phyloP scores from a whole-genome alignment of 352 stramenopile species.

The Phytopythium kandeliae region DNA sequence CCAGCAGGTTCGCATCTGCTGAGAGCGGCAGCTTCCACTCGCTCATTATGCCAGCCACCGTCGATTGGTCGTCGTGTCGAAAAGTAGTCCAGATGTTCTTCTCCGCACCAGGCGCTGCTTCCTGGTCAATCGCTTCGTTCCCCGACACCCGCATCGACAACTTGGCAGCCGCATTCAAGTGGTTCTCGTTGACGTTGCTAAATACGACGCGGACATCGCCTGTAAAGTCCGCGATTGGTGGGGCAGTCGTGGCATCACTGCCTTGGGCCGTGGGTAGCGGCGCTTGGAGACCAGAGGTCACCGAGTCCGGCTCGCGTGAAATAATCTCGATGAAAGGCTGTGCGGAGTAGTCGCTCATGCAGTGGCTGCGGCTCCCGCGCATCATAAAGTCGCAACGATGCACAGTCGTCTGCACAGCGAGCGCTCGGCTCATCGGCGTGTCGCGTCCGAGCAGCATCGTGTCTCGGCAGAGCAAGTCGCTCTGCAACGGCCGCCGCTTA shows the following conservation, averaged over 20 bases:
- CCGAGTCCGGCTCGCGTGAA: background rate
- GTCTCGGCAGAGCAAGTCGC: slow-evolving; percentile 59
- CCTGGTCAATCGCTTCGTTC: slow-evolving; percentile 15
- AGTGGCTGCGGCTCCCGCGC: slow-evolving; percentile 57
- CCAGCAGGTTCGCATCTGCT: slow-evolving; percentile 32
- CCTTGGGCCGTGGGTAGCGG: background rate
- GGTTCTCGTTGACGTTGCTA: slow-evolving; percentile 19
- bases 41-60: slow-evolving; percentile 36
- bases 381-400: slow-evolving; percentile 84
- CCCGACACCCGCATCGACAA: slow-evolving; percentile 31
- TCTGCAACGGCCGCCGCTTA: slow-evolving; percentile 13
- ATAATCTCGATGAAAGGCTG: slow-evolving; percentile 43
- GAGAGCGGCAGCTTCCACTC: slow-evolving; percentile 33
- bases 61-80: slow-evolving; percentile 49
- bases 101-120: slow-evolving; percentile 8
- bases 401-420: slow-evolving; percentile 42
- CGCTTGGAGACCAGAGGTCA: background rate
- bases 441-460: slow-evolving; percentile 51
- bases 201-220: slow-evolving; percentile 35
- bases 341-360: slow-evolving; percentile 42
- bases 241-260: background rate
- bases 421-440: slow-evolving; percentile 9
- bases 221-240: slow-evolving; percentile 3
- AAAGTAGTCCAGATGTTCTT: slow-evolving; percentile 46
- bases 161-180: slow-evolving; percentile 20